Evolutionary conservation across 352 stramenopile species (phyloP), one percentile per base, ranked within the genome.

Genomic region (Globisporangium middletonii): DNA sequence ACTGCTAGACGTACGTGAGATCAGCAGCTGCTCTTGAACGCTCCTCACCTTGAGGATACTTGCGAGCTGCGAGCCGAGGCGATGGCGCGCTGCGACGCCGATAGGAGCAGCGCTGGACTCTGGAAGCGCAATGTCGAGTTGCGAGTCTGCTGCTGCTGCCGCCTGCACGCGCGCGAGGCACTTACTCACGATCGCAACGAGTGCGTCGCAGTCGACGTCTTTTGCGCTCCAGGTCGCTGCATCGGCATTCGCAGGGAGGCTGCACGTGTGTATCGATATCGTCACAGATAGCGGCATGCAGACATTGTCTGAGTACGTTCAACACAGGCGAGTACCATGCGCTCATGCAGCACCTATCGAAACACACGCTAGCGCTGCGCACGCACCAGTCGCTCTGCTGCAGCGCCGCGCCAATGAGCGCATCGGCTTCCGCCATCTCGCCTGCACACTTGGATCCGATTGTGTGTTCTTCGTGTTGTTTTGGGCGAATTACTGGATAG

Each of bases 11-110:
- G 1, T 6, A n/a, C 12, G 41, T n/a, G 41, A 45, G 41, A 23
- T 8, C 41, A 90, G n/a, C n/a, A n/a, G n/a, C n/a, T n/a, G n/a
- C n/a, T n/a, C n/a, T n/a, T n/a, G n/a, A n/a, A n/a, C n/a, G n/a
- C n/a, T n/a, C n/a, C n/a, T 8, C 41, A 90, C 83, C 69, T 96
- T 95, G 28, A 96, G 53, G 16, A 77, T 77, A 41, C 75, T 82
- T 1, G 85, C 83, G 8, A 94, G 61, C 35, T 86, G 68, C 4
- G 85, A 90, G 26, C 82, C 84, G 0, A 92, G 63, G 41, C 87
- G 81, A 58, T 96, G 87, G 28, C 77, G 69, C 38, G 75, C 75
- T 3, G 87, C 85, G 28, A 95, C 85, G 18, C 83, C 82, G 7
- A 71, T 60, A 0, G 78, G 78, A 0, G 64, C 65, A 6, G 60